Conservation (phyloP, 768 basidiomycete species). For the Rhodotorula diobovata region DNA sequence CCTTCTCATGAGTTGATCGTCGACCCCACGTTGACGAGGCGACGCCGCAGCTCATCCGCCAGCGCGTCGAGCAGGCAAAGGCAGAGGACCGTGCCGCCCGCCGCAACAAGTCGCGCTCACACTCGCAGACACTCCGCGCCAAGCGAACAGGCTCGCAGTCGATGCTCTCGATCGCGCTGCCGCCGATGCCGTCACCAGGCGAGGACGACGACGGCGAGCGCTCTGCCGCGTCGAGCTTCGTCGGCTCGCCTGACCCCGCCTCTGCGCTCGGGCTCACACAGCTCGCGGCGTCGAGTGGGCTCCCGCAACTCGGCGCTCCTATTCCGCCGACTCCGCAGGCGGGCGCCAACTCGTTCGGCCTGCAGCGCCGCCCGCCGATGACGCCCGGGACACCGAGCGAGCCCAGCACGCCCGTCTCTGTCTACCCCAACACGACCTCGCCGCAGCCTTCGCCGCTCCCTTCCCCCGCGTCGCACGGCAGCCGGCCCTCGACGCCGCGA, state of each 20-base stretch:
- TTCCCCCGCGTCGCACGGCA: not conserved
- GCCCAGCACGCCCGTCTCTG: not conserved
- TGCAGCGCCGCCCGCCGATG: not conserved
- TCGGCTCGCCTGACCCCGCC: not conserved
- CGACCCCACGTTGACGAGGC: not conserved
- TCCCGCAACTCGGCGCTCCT: not conserved
- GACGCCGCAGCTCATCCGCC: not conserved
- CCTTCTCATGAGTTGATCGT: no score
- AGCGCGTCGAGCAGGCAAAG: slow-evolving; percentile 8
- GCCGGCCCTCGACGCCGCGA: not conserved
- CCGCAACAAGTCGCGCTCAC: not conserved
- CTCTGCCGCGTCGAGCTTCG: not conserved
- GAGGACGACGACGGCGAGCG: not conserved
- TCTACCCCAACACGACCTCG: not conserved
- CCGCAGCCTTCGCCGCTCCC: slow-evolving; percentile 3
- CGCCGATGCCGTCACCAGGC: not conserved
- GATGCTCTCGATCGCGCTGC: slow-evolving; percentile 1
- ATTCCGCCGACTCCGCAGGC: slow-evolving; percentile 1
- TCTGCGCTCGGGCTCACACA: not conserved
- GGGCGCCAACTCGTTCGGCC: not conserved
- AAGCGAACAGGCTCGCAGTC: slow-evolving; percentile 1
- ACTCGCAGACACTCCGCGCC: not conserved
- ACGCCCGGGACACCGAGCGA: not conserved
- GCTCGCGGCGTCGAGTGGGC: no score
- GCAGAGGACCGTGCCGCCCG: slow-evolving; percentile 4